These are phyloP conservation scores for Plantago coronopus DNA, from an alignment of 305 asterid genomes.

Conservation along the genomic window DNA sequence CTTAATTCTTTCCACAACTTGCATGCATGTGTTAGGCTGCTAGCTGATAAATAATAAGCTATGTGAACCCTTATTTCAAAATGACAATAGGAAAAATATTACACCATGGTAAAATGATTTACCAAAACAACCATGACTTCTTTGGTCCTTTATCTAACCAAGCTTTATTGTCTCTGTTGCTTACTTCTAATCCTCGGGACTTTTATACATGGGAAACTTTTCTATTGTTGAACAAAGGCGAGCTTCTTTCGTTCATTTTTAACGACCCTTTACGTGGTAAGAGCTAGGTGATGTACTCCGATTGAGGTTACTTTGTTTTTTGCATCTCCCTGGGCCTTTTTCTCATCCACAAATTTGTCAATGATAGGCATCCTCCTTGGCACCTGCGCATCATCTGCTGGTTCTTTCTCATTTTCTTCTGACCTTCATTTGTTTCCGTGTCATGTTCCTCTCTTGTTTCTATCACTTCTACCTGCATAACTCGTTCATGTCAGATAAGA, in stretches of 20 bases:
- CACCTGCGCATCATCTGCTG: slow-evolving; percentile 26
- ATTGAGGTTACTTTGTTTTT: slow-evolving; percentile 23
- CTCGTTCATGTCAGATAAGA: slow-evolving; percentile 14
- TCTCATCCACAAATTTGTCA: slow-evolving; percentile 47
- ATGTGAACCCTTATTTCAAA: background rate
- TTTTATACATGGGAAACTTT: slow-evolving; percentile 16
- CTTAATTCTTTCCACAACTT: no score
- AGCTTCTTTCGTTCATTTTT: slow-evolving; percentile 1
- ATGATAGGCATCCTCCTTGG: slow-evolving; percentile 50
- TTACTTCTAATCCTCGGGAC: slow-evolving; percentile 1
- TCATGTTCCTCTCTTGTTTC: slow-evolving; percentile 29
- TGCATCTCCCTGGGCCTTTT: slow-evolving; percentile 32
- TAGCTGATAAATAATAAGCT: no score
- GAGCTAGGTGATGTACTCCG: slow-evolving; percentile 21
- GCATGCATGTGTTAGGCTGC: no score
- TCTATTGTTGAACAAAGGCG: slow-evolving; percentile 1
- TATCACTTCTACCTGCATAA: slow-evolving; percentile 35
- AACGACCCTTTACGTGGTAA: slow-evolving; percentile 49
- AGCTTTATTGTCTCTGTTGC: background rate
- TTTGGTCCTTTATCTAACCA: background rate
- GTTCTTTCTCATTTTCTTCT: slow-evolving; percentile 23
- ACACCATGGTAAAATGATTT: slow-evolving; percentile 4
- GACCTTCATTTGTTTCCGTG: slow-evolving; percentile 24
- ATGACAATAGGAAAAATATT: slow-evolving; percentile 2
- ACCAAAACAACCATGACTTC: background rate